phyloP scores from a whole-genome alignment of 257 asterid species.

The Rubia yunnanensis region DNA sequence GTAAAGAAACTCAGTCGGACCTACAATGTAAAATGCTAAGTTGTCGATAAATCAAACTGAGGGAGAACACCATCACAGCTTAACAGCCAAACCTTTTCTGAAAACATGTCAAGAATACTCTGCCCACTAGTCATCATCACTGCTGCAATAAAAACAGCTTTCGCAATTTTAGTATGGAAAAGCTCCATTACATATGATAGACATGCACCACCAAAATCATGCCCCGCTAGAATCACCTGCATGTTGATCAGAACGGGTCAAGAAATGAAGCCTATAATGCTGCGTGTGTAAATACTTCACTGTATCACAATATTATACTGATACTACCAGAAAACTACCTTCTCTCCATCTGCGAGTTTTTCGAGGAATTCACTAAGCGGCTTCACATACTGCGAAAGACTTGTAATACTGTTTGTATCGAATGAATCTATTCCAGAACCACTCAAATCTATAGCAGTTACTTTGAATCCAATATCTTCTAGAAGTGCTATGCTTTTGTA shows the following conservation, averaged over 20 bases:
- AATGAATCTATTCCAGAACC: slow-evolving; percentile 94
- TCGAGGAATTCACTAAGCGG: slow-evolving; percentile 72
- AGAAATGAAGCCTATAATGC: not conserved
- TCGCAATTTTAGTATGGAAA: slow-evolving; percentile 59
- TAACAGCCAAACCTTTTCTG: slow-evolving; percentile 50
- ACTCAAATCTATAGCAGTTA: slow-evolving; percentile 89
- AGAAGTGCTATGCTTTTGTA: slow-evolving; percentile 88
- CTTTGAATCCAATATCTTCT: slow-evolving; percentile 84
- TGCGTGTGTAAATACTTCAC: not conserved
- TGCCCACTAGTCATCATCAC: slow-evolving; percentile 86
- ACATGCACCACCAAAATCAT: slow-evolving; percentile 98
- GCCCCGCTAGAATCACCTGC: slow-evolving; percentile 96
- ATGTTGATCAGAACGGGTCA: slow-evolving; percentile 11
- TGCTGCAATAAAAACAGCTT: slow-evolving; percentile 86
- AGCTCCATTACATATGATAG: slow-evolving; percentile 83
- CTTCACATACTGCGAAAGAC: slow-evolving; percentile 78
- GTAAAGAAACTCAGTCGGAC: slow-evolving; percentile 9
- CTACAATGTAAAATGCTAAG: not conserved
- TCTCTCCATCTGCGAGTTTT: slow-evolving; percentile 64
- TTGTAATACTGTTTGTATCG: slow-evolving; percentile 68
- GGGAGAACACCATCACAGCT: not conserved
- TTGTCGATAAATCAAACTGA: not conserved
- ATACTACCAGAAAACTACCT: slow-evolving; percentile 34
- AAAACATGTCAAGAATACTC: slow-evolving; percentile 80
- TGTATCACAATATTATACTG: not conserved